Evolutionary conservation across 805 yeast genomes (phyloP), one percentile per base, ranked within the genome.

Genomic region (Yamadazyma phyllophila): DNA sequence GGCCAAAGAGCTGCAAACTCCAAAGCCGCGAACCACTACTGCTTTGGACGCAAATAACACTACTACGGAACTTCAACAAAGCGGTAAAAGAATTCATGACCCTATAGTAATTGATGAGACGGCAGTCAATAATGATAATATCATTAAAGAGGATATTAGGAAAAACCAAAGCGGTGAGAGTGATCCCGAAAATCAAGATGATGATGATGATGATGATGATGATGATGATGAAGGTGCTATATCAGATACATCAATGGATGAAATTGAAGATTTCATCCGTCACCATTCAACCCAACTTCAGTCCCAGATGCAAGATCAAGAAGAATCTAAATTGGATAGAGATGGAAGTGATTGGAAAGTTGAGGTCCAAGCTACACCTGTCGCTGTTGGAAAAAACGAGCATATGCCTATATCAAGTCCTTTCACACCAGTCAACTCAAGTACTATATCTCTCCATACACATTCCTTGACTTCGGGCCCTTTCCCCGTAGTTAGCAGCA

Each of bases 221-320:
- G 44, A 40, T 11, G 45, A 41, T 7, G 45, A 40, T 8, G 39
- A 39, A 2, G 46, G 20, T 16, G 35, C 13, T 13, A 13, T 34
- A 7, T 34, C 44, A 24, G 44, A 34, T 15, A 15, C 39, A 8
- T 43, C 72, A 0, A 54, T 68, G n/a, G 67, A 62, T 31, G 74
- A 69, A 30, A 69, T 71, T 36, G 70, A 68, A 51, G 60, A 60
- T 31, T 57, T 61, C 40, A 71, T 71, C 26, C 48, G 60, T 7
- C 62, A 55, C 31, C 75, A 71, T 45, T 61, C 72, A 2, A 59
- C 60, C 14, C 55, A 60, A 33, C 48, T 66, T 27, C 56, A 59
- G 13, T 45, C 51, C 6, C 46, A 44, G 39, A 44, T 44, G 39
- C 39, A 37, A 34, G 30, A 36, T 7, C 36, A 33, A 10, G 27